Percentiles rank a stretch among this genome's conserved stretches.
These are phyloP conservation scores for Mycena alexandri DNA, from an alignment of 768 basidiomycete genomes.

Conservation along the genomic window DNA sequence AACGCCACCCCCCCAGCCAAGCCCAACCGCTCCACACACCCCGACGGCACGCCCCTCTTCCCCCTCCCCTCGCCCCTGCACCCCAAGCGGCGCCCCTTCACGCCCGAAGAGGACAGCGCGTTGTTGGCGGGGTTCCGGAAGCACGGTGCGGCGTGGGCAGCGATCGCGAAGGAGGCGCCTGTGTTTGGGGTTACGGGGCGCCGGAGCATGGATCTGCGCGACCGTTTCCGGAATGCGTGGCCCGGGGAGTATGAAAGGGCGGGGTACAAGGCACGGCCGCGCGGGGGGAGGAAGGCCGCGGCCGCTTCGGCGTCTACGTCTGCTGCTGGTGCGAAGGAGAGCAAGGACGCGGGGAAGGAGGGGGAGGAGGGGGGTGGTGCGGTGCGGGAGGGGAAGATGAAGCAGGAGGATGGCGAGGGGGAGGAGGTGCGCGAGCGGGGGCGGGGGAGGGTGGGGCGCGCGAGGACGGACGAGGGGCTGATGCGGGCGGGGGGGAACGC, in stretches of 20 bases:
- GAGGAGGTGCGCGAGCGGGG: constrained; percentile 27
- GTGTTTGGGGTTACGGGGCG: constrained; percentile 86
- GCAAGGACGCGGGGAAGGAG: constrained; percentile 49
- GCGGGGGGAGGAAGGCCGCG: constrained; percentile 48
- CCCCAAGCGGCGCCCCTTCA: constrained; percentile 84
- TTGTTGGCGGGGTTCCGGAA: constrained; percentile 89
- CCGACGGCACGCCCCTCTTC: constrained; percentile 87
- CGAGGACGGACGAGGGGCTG: constrained; percentile 31
- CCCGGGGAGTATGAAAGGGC: constrained; percentile 89
- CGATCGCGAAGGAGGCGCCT: constrained; percentile 86
- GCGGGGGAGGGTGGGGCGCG: constrained; percentile 26
- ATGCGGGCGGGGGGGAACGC: neutral
- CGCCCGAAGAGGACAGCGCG: constrained; percentile 86
- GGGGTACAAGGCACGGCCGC: constrained; percentile 82
- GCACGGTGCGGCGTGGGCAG: constrained; percentile 91
- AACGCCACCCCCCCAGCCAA: constrained; percentile 55
- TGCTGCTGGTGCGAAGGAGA: constrained; percentile 35
- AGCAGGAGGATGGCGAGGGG: constrained; percentile 15
- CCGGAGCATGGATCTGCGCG: constrained; percentile 86
- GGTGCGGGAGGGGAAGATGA: constrained; percentile 63
- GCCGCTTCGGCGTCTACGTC: too few species aligned
- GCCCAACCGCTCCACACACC: constrained; percentile 80
- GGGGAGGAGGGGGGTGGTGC: neutral
- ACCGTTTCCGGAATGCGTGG: constrained; percentile 90
- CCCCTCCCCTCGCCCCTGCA: constrained; percentile 62